These are phyloP conservation scores for Drosera capensis DNA, from an alignment of 148 eudicot genomes.

Conservation along the genomic window DNA sequence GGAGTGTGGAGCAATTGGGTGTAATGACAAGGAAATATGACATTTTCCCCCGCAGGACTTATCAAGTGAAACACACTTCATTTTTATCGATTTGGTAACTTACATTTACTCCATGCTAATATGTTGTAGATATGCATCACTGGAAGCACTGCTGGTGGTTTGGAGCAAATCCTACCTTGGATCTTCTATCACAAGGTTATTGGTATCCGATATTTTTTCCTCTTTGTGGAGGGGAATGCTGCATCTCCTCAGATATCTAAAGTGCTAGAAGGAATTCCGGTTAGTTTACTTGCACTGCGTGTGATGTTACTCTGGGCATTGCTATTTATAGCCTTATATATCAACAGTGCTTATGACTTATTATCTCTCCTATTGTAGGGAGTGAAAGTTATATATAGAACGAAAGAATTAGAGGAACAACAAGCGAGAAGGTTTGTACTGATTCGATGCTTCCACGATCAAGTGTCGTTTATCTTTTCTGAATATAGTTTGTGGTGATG, in stretches of 20 bases:
- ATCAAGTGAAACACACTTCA: too few species aligned
- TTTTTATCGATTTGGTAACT: too few species aligned
- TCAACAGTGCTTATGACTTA: not conserved
- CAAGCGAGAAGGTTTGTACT: constrained; percentile 67
- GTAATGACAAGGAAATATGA: too few species aligned
- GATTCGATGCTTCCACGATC: constrained; percentile 2
- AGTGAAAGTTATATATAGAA: constrained; percentile 75
- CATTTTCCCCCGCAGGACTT: too few species aligned
- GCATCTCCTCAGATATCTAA: constrained; percentile 64
- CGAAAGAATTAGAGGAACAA: constrained; percentile 68
- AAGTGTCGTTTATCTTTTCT: not conserved
- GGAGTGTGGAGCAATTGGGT: too few species aligned
- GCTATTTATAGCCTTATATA: not conserved
- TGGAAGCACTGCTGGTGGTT: constrained; percentile 64
- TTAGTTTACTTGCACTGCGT: constrained; percentile 21
- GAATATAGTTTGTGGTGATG: not conserved
- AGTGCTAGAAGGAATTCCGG: constrained; percentile 81
- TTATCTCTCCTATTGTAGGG: constrained; percentile 30
- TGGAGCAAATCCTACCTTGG: constrained; percentile 85
- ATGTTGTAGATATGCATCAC: constrained; percentile 76
- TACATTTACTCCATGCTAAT: too few species aligned
- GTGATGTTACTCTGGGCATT: not conserved
- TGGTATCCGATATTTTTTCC: constrained; percentile 68
- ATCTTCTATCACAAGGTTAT: constrained; percentile 82
- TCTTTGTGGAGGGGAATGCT: constrained; percentile 90